Evolutionary conservation across 2,329 filamentous ascomycete species (phyloP), one percentile per base, ranked within the genome.

Genomic region (Cytospora mali): DNA sequence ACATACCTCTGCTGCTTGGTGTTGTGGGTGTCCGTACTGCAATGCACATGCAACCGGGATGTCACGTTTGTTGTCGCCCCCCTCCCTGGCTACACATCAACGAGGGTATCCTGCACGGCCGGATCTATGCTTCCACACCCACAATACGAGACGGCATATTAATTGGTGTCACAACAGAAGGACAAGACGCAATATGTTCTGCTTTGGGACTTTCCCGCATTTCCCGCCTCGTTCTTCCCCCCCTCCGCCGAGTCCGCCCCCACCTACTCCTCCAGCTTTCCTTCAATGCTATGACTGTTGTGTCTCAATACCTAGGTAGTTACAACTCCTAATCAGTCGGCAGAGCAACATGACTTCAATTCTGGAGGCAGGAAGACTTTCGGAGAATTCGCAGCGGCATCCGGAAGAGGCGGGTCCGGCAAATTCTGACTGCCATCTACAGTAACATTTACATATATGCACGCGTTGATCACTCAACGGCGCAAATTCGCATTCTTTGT

Each of bases 91-190:
- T n/a, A 46, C 10, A 46, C 42, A 5, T n/a, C 35, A 46, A 13
- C 42, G n/a, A 9, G 14, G 42, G 39, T 21, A n/a, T n/a, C 31
- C 42, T 46, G n/a, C 21, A 18, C n/a, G 42, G 42, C 42, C 42
- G 42, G n/a, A 46, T 23, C 21, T 23, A 23, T 46, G 16, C 5
- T 46, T 23, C 9, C 42, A 46, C 21, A 23, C 18, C 7, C 42
- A 46, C 42, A 46, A 46, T 46, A 46, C 42, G 42, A 46, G 21
- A 46, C 42, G 42, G 42, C 42, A 46, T 46, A 46, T 46, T 46
- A 46, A 21, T 21, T 46, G 42, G 42, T 21, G 42, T 4, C n/a
- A 23, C 42, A 46, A 23, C 42, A 21, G 42, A 18, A 13, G n/a
- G 42, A 46, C 42, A 9, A 46, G 42, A 46, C 6, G 42, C 21